phyloP scores from a whole-genome alignment of 2,329 filamentous ascomycete genomes.

The Gnomoniopsis sp. region DNA sequence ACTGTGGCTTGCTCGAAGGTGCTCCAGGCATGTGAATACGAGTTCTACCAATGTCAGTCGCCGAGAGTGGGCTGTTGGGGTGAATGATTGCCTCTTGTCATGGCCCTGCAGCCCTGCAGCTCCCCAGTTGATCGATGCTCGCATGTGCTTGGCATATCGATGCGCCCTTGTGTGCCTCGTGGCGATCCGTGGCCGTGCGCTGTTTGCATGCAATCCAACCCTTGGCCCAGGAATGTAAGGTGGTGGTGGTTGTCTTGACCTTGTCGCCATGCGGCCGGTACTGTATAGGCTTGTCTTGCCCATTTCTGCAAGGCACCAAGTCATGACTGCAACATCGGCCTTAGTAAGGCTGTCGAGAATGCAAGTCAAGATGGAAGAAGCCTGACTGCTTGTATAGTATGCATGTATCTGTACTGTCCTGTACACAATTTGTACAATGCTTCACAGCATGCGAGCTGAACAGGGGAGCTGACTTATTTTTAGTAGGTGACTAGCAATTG shows the following conservation, averaged over 20 bases:
- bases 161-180: conserved; percentile 1
- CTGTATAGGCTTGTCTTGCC: not conserved
- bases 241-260: too few relatives aligned
- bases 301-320: not conserved
- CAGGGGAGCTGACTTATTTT: not conserved
- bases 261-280: not conserved
- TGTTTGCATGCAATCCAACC: too few relatives aligned
- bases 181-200: not conserved
- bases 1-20: not conserved
- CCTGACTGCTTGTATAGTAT: too few relatives aligned
- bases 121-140: conserved; percentile 11
- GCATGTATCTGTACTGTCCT: too few relatives aligned
- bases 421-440: not conserved
- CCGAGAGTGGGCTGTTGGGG: not conserved
- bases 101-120: conserved; percentile 1
- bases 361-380: too few relatives aligned
- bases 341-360: not conserved
- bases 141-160: not conserved
- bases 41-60: not conserved
- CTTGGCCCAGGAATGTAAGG: too few relatives aligned
- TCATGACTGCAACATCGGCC: not conserved
- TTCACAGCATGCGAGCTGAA: not conserved
- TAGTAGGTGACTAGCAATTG: too few relatives aligned
- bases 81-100: not conserved
- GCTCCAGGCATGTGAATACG: not conserved